A percentile compares a stretch with the other conserved stretches of the same genome.
phyloP scores from a whole-genome alignment of 78 protist genomes.

The Dictyostelium firmibasis region DNA sequence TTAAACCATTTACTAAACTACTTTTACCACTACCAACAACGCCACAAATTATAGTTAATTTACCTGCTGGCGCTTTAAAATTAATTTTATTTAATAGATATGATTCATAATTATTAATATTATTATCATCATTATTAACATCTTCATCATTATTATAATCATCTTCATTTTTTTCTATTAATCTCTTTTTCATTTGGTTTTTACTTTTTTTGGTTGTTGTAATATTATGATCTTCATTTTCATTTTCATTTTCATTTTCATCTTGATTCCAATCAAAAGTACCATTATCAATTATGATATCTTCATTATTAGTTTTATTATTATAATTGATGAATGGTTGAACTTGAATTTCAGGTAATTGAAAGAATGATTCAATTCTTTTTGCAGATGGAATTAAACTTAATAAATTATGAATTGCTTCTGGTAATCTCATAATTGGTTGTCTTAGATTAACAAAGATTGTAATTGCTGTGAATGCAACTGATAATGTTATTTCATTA shows the following conservation, averaged over 20 bases:
- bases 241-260: background rate
- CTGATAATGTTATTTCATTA: background rate
- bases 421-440: conserved; percentile 30
- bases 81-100: background rate
- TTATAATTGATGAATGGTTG: background rate
- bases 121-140: background rate
- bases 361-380: conserved; percentile 9
- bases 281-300: background rate
- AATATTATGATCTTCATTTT: background rate
- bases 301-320: background rate
- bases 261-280: background rate
- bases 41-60: conserved; percentile 83
- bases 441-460: conserved; percentile 28
- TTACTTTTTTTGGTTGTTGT: background rate
- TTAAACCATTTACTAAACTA: conserved; percentile 67
- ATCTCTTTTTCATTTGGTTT: background rate
- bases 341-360: background rate
- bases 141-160: background rate
- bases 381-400: background rate
- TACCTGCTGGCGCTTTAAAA: conserved; percentile 55
- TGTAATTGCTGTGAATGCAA: conserved; percentile 42
- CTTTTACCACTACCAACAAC: conserved; percentile 94
- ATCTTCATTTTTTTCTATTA: background rate
- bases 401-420: background rate
- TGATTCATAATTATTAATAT: background rate